Evolutionary conservation across 805 yeast genomes (phyloP), one percentile per base, ranked within the genome.

Genomic region (Nakazawaea peltata): DNA sequence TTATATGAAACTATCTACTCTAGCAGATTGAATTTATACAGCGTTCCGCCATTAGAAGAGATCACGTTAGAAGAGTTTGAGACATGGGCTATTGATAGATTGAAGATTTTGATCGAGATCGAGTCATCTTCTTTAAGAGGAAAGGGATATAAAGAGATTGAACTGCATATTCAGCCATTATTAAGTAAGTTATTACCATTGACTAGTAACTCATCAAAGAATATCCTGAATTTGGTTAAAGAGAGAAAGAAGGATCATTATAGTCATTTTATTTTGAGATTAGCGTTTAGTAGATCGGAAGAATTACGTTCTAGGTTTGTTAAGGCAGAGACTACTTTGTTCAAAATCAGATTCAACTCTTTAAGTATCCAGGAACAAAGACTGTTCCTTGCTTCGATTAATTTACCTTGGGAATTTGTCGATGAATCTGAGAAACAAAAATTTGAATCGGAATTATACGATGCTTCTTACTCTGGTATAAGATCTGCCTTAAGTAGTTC

Each of bases 21-120:
- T 9, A 62, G 73, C 25, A 66, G 94, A 33, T 62, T 92, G 33
- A 76, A 85, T 15, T 74, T 90, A 49, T 92, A 92, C 57, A 71
- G 65, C 18, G 44, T 62, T 5, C 92, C 95, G 9, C 97, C 97
- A 1, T 59, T 69, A 22, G 77, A 79, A 11, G 97, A 92, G 56
- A 78, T 92, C 48, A 85, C 97, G 0, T 57, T 92, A 13, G 97
- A 88, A 44, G 84, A 92, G 49, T 92, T 92, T 57, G 98, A 92
- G 59, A 67, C 69, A 4, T 92, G 97, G 96, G 97, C 97, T 4
- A 80, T 92, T 36, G 97, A 90, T 50, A 63, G 99, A 41, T 65
- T 90, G 43, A 77, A 81, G 50, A 74, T 92, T 7, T 65, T 92
- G 40, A 71, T 87, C 36, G 95, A 86, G 51, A 79, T 92, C 33